Evolutionary conservation across 108 stramenopile species (phyloP), one percentile per base, ranked within the genome.

Genomic region (Fistulifera solaris): DNA sequence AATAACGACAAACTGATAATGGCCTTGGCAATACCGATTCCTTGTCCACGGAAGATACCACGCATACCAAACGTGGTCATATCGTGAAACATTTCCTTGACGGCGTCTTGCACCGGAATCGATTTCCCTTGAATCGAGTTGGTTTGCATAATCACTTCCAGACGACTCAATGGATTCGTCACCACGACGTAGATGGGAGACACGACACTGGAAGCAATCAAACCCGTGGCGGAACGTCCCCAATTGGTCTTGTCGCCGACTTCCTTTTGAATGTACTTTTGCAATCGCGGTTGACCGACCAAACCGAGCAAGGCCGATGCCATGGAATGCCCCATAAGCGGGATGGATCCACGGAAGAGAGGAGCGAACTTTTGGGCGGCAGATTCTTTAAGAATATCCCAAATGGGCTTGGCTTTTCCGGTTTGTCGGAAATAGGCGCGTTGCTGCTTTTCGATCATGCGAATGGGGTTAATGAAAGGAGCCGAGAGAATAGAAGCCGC

Each of bases 401-500:
- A 64, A 59, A 93, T 89, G 43, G 87, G 87, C 65, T 93, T 93
- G 56, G 71, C 67, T 22, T 75, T 71, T 10, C 91, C 91, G 0
- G 91, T 89, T 44, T 74, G 71, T 67, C 89, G 89, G 67, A 89
- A 89, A 71, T 72, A 87, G 39, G 88, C 88, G 25, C 93, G 84
- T 58, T 94, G 93, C 62, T 94, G 93, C 80, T 94, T 94, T 68
- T 94, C 93, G 71, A 94, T 90, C 88, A 94, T 90, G 22, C 93
- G 84, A 54, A 94, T 90, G 40, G 92, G 92, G 57, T 94, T 94
- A 67, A 94, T 94, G 58, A 94, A 94, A 7, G 86, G 86, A 25
- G 92, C 92, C 27, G 72, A 74, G 11, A 87, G 66, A 48, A 94
- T 77, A 17, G 81, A 83, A 13, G 92, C 92, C 28, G 83, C 87